Evolutionary conservation across 345 rosid species (phyloP).

Genomic region (Anastatica hierochuntica): DNA sequence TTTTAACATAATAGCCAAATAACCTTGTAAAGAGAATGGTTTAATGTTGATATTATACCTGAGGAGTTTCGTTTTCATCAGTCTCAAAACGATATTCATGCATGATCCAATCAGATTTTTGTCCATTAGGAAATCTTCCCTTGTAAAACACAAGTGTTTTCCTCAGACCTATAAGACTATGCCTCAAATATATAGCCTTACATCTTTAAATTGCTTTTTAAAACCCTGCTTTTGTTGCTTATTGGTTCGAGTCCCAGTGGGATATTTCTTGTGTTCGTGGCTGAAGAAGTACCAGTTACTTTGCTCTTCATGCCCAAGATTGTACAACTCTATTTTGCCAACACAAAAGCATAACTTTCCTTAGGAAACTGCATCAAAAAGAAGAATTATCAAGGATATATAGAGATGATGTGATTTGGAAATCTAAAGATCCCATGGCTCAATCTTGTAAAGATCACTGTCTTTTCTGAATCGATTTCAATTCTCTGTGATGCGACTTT

Average conservation of each 20-base stretch:
- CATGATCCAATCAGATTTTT: conserved; percentile 97
- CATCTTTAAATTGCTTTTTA: conserved; percentile 99
- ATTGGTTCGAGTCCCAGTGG: conserved; percentile 95
- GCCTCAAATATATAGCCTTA: conserved; percentile 70
- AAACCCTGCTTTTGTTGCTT: conserved; percentile 93
- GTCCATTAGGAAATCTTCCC: conserved; percentile 98
- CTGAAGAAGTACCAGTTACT: conserved; percentile 98
- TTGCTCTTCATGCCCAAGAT: conserved; percentile 82
- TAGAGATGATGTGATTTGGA: too few relatives aligned
- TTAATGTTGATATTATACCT: too few relatives aligned
- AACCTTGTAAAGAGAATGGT: too few relatives aligned
- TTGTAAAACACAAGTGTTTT: conserved; percentile 95
- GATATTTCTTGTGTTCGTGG: conserved; percentile 96
- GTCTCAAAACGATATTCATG: conserved; percentile 93
- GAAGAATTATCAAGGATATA: neutral
- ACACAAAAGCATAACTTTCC: neutral
- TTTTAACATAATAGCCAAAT: too few relatives aligned
- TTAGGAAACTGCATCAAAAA: too few relatives aligned
- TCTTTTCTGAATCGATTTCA: conserved; percentile 68
- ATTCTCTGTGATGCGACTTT: conserved; percentile 60
- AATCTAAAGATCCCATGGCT: conserved; percentile 83
- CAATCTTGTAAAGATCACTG: conserved; percentile 75
- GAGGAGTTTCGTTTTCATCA: conserved; percentile 31
- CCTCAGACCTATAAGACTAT: conserved; percentile 85
- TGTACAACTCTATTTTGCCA: conserved; percentile 55